phyloP scores from a whole-genome alignment of 306 rosid species.

The Aeschynomene evenia region DNA sequence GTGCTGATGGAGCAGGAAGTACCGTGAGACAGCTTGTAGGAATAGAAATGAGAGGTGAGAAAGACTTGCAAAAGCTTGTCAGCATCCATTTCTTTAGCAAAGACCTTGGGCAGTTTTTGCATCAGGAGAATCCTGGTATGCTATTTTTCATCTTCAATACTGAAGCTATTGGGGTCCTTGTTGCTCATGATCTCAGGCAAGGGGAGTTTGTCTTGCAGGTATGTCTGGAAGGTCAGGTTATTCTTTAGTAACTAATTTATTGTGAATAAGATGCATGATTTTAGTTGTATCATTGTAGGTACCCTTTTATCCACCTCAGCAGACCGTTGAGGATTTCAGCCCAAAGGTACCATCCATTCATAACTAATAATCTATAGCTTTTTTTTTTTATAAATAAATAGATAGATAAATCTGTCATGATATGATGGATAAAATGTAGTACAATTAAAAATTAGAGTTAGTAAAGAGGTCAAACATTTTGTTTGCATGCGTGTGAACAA shows the following conservation, averaged over 20 bases:
- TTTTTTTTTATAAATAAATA: background rate
- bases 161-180: slow-evolving; percentile 92
- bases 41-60: slow-evolving; percentile 82
- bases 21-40: slow-evolving; percentile 79
- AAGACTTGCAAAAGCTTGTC: slow-evolving; percentile 81
- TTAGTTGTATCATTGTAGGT: slow-evolving; percentile 53
- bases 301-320: slow-evolving; percentile 97
- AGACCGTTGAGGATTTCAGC: slow-evolving; percentile 68
- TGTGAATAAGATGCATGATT: slow-evolving; percentile 29
- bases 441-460: slow-evolving; percentile 15
- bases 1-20: slow-evolving; percentile 90
- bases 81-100: slow-evolving; percentile 88
- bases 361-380: background rate
- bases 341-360: slow-evolving; percentile 55
- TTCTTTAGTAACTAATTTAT: slow-evolving; percentile 19
- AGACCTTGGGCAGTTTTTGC: slow-evolving; percentile 81
- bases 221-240: slow-evolving; percentile 13
- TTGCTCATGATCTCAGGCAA: slow-evolving; percentile 90
- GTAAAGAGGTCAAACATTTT: slow-evolving; percentile 16
- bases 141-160: slow-evolving; percentile 86
- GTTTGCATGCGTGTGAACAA: background rate
- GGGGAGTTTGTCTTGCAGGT: slow-evolving; percentile 98
- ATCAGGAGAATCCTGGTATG: slow-evolving; percentile 92
- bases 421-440: slow-evolving; percentile 14
- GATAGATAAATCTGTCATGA: slow-evolving; percentile 11